Conservation (phyloP, 352 stramenopile genomes). For the Thalassiosira livingstoniorum region DNA sequence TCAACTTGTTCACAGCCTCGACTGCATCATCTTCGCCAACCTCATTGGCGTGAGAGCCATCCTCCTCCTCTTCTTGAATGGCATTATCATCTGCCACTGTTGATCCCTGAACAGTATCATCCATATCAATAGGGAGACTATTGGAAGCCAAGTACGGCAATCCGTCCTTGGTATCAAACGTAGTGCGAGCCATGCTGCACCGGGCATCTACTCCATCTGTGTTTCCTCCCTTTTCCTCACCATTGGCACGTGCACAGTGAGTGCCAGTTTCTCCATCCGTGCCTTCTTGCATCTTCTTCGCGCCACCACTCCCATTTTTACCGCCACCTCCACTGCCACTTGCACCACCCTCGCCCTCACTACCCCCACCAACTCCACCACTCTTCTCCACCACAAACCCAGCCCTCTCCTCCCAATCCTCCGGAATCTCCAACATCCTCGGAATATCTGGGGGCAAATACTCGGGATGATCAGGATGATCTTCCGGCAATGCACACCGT, state of each 20-base stretch:
- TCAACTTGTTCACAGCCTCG: not conserved
- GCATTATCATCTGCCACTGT: not conserved
- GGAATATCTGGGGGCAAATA: slow-evolving; percentile 46
- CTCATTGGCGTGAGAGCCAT: slow-evolving; percentile 22
- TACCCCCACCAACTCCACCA: not conserved
- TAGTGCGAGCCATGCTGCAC: slow-evolving; percentile 5
- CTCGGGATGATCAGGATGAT: slow-evolving; percentile 45
- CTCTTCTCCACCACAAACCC: slow-evolving; percentile 29
- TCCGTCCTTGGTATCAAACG: not conserved
- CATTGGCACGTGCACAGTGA: not conserved
- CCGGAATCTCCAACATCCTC: slow-evolving; percentile 37
- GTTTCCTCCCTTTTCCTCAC: not conserved
- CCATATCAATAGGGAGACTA: slow-evolving; percentile 39
- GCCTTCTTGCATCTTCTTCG: not conserved
- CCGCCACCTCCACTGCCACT: not conserved
- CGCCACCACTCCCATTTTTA: not conserved
- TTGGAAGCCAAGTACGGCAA: not conserved
- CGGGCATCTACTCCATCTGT: not conserved
- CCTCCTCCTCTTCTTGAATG: slow-evolving; percentile 31
- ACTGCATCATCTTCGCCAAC: not conserved
- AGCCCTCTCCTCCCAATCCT: slow-evolving; percentile 56
- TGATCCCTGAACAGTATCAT: slow-evolving; percentile 11
- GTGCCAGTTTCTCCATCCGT: not conserved
- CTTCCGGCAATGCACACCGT: slow-evolving; percentile 25
- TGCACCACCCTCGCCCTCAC: not conserved